Conservation (phyloP, 768 basidiomycete species). For the Mycena vitilis region DNA sequence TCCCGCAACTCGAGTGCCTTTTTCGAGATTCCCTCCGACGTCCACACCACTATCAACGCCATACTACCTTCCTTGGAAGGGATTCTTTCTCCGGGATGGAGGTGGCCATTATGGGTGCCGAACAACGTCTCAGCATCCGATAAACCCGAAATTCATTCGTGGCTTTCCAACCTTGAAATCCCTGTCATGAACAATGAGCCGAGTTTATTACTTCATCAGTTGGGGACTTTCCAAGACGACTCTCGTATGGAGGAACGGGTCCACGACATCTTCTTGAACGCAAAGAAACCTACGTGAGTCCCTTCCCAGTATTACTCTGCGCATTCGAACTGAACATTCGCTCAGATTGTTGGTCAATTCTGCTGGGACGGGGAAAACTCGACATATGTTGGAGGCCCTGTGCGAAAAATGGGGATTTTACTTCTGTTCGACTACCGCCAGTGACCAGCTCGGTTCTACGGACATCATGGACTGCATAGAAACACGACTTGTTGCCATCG, state of each 20-base stretch:
- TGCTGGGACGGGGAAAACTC: conserved; percentile 34
- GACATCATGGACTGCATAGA: conserved; percentile 3
- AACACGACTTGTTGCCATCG: neutral
- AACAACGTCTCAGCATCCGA: neutral
- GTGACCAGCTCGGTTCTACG: neutral
- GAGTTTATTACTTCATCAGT: neutral
- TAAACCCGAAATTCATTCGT: conserved; percentile 2
- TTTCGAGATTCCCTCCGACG: too few relatives aligned
- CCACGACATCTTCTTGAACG: neutral
- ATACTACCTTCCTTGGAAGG: too few relatives aligned
- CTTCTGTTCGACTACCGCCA: conserved; percentile 9
- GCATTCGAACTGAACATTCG: neutral
- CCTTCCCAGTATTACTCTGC: neutral
- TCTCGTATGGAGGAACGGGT: neutral
- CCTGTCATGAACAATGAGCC: neutral
- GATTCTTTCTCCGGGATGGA: too few relatives aligned
- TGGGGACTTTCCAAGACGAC: neutral
- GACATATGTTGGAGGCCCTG: conserved; percentile 34
- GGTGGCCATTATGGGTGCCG: too few relatives aligned
- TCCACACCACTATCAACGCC: too few relatives aligned
- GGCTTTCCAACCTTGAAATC: neutral
- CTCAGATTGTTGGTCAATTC: conserved; percentile 18
- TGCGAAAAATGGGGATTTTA: conserved; percentile 36
- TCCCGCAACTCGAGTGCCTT: too few relatives aligned
- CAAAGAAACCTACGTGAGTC: neutral